A percentile compares a stretch with the other conserved stretches of the same genome.
phyloP scores from a whole-genome alignment of 306 rosid genomes.

The Inga laurina region DNA sequence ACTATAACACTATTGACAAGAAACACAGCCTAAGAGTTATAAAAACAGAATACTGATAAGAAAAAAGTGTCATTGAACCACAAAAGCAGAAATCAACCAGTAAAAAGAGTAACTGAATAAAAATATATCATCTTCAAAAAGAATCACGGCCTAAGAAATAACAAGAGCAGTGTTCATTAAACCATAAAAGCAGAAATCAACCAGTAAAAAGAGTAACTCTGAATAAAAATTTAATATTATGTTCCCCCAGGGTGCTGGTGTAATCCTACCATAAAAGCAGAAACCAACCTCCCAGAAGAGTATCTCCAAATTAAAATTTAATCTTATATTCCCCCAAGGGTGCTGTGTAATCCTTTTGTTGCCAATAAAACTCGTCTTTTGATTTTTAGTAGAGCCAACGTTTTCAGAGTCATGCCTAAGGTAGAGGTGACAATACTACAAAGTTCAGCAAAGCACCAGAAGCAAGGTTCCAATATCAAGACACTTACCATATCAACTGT shows the following conservation, averaged over 20 bases:
- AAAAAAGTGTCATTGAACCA: background rate
- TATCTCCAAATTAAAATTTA: background rate
- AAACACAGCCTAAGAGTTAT: background rate
- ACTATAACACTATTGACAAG: background rate
- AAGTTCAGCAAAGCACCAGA: background rate
- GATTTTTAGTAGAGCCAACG: background rate
- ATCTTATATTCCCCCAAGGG: background rate
- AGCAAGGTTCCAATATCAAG: slow-evolving; percentile 12
- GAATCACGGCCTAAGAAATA: background rate
- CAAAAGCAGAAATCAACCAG: background rate
- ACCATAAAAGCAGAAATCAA: background rate
- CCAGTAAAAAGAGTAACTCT: background rate
- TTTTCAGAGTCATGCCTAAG: background rate
- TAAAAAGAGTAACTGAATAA: background rate
- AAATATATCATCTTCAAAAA: background rate
- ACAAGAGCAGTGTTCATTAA: too few relatives aligned
- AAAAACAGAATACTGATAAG: background rate
- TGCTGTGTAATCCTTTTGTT: background rate
- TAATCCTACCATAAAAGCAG: background rate
- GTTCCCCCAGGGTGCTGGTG: background rate
- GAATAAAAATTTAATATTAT: background rate
- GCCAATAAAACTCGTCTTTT: too few relatives aligned
- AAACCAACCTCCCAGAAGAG: background rate
- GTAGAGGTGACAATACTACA: background rate
- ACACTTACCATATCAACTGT: slow-evolving; percentile 52